Conservation (phyloP, 805 yeast genomes). For the Candida coquimbonensis region DNA sequence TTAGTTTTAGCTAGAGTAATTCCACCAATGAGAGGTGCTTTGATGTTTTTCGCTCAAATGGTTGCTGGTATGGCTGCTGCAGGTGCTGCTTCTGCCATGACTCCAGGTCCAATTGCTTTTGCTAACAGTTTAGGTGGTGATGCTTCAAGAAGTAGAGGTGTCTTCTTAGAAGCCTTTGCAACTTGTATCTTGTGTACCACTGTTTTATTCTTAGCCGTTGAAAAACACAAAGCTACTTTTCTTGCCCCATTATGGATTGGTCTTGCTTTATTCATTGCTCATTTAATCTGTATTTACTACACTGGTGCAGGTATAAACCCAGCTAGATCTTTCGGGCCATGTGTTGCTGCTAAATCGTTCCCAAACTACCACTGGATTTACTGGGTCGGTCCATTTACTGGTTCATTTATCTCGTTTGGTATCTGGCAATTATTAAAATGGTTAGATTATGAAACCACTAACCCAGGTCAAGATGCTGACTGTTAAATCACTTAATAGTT, state of each 20-base stretch:
- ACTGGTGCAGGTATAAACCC: conserved; percentile 93
- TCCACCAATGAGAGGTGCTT: conserved; percentile 60
- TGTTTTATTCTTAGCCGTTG: conserved; percentile 78
- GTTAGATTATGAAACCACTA: conserved; percentile 60
- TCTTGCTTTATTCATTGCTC: conserved; percentile 72
- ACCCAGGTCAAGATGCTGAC: conserved; percentile 65
- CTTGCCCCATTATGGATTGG: conserved; percentile 84
- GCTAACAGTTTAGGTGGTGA: conserved; percentile 70
- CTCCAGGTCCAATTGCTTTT: conserved; percentile 71
- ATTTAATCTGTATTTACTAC: conserved; percentile 71
- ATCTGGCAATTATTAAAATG: conserved; percentile 62
- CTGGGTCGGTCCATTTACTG: conserved; percentile 84
- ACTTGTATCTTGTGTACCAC: conserved; percentile 67
- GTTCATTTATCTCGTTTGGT: conserved; percentile 57
- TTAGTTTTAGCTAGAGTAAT: conserved; percentile 67
- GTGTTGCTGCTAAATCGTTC: conserved; percentile 64
- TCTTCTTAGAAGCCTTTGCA: conserved; percentile 77
- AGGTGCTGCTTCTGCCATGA: conserved; percentile 79
- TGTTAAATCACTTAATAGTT: conserved; percentile 7
- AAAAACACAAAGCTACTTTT: conserved; percentile 66
- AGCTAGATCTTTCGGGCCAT: conserved; percentile 83
- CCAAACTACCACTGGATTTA: conserved; percentile 87
- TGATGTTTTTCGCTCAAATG: conserved; percentile 63
- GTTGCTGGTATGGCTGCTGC: conserved; percentile 91
- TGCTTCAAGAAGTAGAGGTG: conserved; percentile 64